Evolutionary conservation across 768 basidiomycete genomes (phyloP).

Genomic region (Porphyrellus cyaneotinctus): DNA sequence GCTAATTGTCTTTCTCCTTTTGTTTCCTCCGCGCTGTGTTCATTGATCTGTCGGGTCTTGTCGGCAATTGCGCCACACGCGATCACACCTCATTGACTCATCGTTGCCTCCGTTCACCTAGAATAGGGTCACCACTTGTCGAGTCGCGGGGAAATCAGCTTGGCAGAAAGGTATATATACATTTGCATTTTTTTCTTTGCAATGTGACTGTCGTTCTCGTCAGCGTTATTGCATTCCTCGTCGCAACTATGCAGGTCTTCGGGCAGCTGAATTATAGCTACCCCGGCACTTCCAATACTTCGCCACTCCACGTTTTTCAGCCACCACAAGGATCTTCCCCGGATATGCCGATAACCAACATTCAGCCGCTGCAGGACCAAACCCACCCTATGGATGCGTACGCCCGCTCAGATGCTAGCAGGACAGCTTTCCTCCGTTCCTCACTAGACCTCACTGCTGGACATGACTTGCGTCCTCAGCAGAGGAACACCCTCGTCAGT

Average conservation of each 20-base stretch:
- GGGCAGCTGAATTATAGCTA: slow-evolving; percentile 15
- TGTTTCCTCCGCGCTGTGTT: slow-evolving; percentile 2
- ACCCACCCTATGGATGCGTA: not conserved
- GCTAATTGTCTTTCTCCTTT: slow-evolving; percentile 2
- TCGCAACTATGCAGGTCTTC: slow-evolving; percentile 15
- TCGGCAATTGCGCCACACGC: slow-evolving; percentile 8
- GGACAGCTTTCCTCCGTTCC: not conserved
- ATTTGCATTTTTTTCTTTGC: not conserved
- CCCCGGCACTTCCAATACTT: not conserved
- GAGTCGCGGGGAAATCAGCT: no score
- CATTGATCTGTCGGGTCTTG: slow-evolving; percentile 2
- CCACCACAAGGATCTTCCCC: not conserved
- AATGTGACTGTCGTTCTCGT: not conserved
- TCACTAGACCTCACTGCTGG: not conserved
- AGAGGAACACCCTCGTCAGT: not conserved
- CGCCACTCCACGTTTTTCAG: slow-evolving; percentile 1
- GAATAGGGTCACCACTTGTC: not conserved
- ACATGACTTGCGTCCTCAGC: not conserved
- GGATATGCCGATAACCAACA: not conserved
- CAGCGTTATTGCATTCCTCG: not conserved
- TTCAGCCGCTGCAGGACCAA: slow-evolving; percentile 1
- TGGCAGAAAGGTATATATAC: slow-evolving; percentile 17
- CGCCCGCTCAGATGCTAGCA: not conserved
- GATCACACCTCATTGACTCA: no score
- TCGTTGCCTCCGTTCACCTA: not conserved